Base-by-base conservation (phyloP, 208 protist genomes). In the Acanthamoeba polyphaga region DNA sequence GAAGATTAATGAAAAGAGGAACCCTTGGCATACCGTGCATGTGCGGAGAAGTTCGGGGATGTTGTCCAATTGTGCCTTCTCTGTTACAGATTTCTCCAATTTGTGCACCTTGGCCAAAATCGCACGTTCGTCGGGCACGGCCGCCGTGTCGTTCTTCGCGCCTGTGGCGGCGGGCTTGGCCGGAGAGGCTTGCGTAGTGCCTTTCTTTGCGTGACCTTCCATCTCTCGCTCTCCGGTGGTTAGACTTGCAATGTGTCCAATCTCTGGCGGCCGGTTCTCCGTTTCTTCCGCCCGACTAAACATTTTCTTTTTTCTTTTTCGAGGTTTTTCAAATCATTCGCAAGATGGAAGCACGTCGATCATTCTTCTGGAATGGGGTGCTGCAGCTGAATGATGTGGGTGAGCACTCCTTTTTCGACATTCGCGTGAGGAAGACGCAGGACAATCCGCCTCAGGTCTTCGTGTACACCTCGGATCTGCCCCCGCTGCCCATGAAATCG, bases 291-390 rank as follows among this genome's bases (percentile, higher is more conserved):
- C 58, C 12, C 12, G 2, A 2, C 12, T 24, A 3, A 22, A 2
- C 58, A 7, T 5, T 24, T 64, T 64, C 58, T 53, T 34, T 82
- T 27, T 38, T 43, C 17, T 82, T 82, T 17, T 64, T 17, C 58
- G 8, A 17, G 13, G n/a, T 24, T 70, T 3, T 5, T 70, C 12
- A 27, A 24, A 17, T 3, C 5, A n/a, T 8, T 22, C 0, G 38
- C 15, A n/a, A 27, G 60, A 90, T 90, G 84, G 84, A 90, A 51
- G 84, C 84, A 24, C 84, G 60, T 27, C 24, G 84, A 90, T 93
- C 88, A 6, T 93, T 93, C 46, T 93, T 93, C 49, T 93, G 88
- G 88, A 93, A 93, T n/a, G 88, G 88, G 7, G 51, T 93, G 43
- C 66, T 93, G 64, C 55, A 70, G 64, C n/a, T 93, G 58, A 78